phyloP scores from a whole-genome alignment of 306 rosid species.

The Lathyrus sativus region DNA sequence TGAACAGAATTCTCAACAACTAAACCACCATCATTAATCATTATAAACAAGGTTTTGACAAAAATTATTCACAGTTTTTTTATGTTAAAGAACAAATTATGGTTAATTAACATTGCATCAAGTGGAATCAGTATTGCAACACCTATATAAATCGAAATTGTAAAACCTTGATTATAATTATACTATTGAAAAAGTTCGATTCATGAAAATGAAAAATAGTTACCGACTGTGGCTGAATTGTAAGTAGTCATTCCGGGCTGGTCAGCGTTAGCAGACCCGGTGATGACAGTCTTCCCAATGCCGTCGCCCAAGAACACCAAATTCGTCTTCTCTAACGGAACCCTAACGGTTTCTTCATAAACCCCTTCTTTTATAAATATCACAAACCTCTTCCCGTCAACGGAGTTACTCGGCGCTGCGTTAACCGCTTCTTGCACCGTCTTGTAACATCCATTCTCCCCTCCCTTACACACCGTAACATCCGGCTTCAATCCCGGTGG shows the following conservation, averaged over 20 bases:
- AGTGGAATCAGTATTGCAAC: too few relatives aligned
- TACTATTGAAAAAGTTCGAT: background rate
- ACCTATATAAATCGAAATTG: too few relatives aligned
- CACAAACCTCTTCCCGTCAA: constrained; percentile 49
- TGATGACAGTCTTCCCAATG: constrained; percentile 73
- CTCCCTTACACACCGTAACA: constrained; percentile 67
- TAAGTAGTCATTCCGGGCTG: constrained; percentile 64
- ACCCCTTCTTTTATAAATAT: constrained; percentile 68
- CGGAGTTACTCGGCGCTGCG: constrained; percentile 51
- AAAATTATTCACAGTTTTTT: too few relatives aligned
- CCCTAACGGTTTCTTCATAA: constrained; percentile 76
- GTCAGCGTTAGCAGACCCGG: constrained; percentile 61
- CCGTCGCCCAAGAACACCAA: constrained; percentile 83
- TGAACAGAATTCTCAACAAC: background rate
- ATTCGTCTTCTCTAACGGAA: constrained; percentile 64
- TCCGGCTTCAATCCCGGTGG: constrained; percentile 50
- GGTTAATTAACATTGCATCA: too few relatives aligned
- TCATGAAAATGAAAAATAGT: constrained; percentile 12
- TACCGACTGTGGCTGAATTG: constrained; percentile 77
- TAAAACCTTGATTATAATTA: too few relatives aligned
- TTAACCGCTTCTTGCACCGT: constrained; percentile 82
- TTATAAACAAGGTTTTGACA: too few relatives aligned
- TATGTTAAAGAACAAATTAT: too few relatives aligned
- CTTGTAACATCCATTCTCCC: constrained; percentile 40
- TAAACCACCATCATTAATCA: too few relatives aligned